These are phyloP conservation scores for Globisporangium alternatum DNA, from an alignment of 352 stramenopile genomes.

Conservation along the genomic window DNA sequence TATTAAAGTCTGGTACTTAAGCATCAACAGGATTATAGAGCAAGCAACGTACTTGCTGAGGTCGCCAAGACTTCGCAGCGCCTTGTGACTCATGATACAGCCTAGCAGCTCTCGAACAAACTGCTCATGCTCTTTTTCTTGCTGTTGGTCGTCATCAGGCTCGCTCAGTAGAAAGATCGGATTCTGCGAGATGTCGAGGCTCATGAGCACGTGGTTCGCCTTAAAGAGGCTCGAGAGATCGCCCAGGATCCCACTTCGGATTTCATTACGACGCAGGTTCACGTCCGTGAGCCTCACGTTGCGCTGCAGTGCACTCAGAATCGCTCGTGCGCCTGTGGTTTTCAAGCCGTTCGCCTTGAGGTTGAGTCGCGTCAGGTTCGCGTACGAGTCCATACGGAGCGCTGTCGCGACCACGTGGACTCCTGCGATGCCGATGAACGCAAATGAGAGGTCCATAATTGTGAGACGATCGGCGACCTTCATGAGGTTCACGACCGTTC, in stretches of 20 bases:
- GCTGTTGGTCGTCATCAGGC: background rate
- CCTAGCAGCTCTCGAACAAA: conserved; percentile 3
- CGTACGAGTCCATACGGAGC: conserved; percentile 28
- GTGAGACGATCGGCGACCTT: conserved; percentile 24
- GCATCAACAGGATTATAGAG: background rate
- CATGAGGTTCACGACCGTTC: conserved; percentile 29
- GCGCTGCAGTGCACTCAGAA: conserved; percentile 20
- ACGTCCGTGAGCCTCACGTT: conserved; percentile 31
- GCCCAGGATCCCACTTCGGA: conserved; percentile 22
- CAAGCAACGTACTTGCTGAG: conserved; percentile 19
- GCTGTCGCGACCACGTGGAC: conserved; percentile 33
- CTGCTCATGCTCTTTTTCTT: background rate
- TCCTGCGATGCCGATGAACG: conserved; percentile 30
- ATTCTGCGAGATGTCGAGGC: conserved; percentile 34
- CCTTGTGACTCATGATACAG: conserved; percentile 9
- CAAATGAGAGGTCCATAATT: conserved; percentile 39
- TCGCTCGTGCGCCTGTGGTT: conserved; percentile 24
- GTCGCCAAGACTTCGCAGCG: conserved; percentile 16
- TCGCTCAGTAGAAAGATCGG: conserved; percentile 8
- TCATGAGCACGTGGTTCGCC: conserved; percentile 25
- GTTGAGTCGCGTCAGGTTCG: conserved; percentile 33
- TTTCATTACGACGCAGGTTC: conserved; percentile 36
- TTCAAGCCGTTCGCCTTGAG: conserved; percentile 30
- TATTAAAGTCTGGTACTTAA: background rate
- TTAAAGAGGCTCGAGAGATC: conserved; percentile 18